Percentiles rank a stretch among this genome's conserved stretches.
phyloP scores from a whole-genome alignment of 202 grass and related monocot genomes.

The Carex arenaria region DNA sequence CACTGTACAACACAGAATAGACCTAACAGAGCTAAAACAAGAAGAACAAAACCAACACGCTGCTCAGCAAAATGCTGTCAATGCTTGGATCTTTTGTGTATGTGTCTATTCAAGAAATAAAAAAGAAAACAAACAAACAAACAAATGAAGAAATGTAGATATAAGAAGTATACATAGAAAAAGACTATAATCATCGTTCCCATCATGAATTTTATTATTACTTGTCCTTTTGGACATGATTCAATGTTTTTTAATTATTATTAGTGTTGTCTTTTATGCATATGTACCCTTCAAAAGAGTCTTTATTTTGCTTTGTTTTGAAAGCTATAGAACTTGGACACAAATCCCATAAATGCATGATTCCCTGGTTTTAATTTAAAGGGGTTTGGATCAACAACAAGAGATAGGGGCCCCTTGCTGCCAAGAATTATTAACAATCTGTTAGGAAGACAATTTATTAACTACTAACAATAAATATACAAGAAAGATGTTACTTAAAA shows the following conservation, averaged over 20 bases:
- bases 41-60: constrained; percentile 9
- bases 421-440: too few species aligned
- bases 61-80: neutral
- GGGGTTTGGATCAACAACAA: neutral
- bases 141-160: neutral
- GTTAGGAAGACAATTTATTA: too few species aligned
- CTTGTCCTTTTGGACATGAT: constrained; percentile 12
- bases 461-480: too few species aligned
- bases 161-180: neutral
- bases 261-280: neutral
- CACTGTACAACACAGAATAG: constrained; percentile 7
- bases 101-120: neutral
- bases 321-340: neutral
- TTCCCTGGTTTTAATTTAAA: neutral
- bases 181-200: constrained; percentile 5
- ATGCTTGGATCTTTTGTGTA: neutral
- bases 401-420: neutral
- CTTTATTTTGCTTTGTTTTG: neutral
- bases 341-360: neutral
- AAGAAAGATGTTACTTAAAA: too few species aligned
- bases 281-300: neutral
- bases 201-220: constrained; percentile 22
- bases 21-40: constrained; percentile 21
- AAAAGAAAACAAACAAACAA: neutral
- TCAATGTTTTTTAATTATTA: neutral